Base-by-base conservation (phyloP, 129 eudicot species). In the Lactuca saligna region DNA sequence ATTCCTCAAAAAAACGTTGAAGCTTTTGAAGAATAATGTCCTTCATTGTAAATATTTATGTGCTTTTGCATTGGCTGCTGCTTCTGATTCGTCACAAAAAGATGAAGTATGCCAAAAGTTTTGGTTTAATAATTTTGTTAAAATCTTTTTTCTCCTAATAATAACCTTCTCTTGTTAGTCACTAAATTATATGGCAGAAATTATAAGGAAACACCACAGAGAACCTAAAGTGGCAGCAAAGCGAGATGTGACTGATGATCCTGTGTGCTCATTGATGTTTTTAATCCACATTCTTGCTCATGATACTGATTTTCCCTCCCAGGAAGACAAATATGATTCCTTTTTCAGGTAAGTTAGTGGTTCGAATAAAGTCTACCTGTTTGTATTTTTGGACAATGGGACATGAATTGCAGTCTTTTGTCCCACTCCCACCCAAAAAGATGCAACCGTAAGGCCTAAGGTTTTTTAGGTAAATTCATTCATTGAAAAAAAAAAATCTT, bases 221-320 rank as follows among this genome's bases (percentile, higher is more conserved):
- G 82, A 78, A 69, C 82, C 75, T 68, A 79, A 46, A 61, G 50
- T 72, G 44, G 54, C 78, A 15, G 61, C 72, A 7, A 53, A 46
- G 51, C n/a, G 20, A 57, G 80, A 74, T 75, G 64, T 74, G 32
- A 79, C 83, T 29, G 81, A 80, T 76, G 71, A 82, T 53, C 93
- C 99, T 11, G 86, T 72, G 42, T 94, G 86, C 63, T 37, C 87
- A 14, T 80, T 85, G 56, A 88, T 87, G 32, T 94, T 72, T 84
- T 82, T 94, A 76, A 80, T 94, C 66, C 92, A 89, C 72, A 67
- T 87, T 61, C 96, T 94, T 80, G 97, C 99, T 53, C 99, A 90
- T 80, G 91, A 85, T 84, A 13, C 67, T 8, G 73, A 39, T 41
- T 87, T 90, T 68, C 91, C 97, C 14, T 39, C 81, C 75, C 75